phyloP scores from a whole-genome alignment of 176 grass and related monocot species.

The Bonia amplexicaulis region DNA sequence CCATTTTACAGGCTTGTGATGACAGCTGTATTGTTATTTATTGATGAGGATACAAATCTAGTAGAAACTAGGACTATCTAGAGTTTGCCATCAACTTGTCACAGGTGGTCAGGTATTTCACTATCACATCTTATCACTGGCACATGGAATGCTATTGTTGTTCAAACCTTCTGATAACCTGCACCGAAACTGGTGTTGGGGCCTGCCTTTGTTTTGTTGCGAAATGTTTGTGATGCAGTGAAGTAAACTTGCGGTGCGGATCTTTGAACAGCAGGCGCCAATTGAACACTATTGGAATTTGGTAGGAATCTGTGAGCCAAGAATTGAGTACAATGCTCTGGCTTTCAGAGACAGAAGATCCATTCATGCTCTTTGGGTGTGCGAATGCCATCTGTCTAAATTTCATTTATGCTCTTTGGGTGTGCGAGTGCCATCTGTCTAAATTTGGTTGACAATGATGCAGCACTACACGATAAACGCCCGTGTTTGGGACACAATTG shows the following conservation, averaged over 20 bases:
- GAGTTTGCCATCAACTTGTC: slow-evolving; percentile 10
- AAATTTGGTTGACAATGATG: slow-evolving; percentile 8
- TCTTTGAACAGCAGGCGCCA: background rate
- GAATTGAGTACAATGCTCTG: background rate
- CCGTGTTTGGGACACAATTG: background rate
- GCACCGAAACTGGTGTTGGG: background rate
- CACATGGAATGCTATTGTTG: background rate
- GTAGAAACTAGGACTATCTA: slow-evolving; percentile 67
- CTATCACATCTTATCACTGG: background rate
- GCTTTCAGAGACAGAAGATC: background rate
- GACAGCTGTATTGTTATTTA: slow-evolving; percentile 70
- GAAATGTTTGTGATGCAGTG: slow-evolving; percentile 5
- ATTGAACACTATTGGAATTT: background rate
- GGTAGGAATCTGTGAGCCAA: background rate
- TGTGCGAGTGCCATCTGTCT: background rate
- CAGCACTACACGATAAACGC: background rate
- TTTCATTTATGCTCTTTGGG: background rate
- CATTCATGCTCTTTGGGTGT: background rate
- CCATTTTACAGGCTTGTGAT: slow-evolving; percentile 68
- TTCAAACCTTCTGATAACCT: background rate
- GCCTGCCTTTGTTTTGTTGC: background rate
- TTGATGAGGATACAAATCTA: slow-evolving; percentile 69
- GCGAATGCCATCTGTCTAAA: background rate
- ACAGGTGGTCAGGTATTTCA: slow-evolving; percentile 27
- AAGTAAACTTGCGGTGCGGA: background rate